phyloP scores from a whole-genome alignment of 106 monocot genomes.

The Apostasia shenzhenica region DNA sequence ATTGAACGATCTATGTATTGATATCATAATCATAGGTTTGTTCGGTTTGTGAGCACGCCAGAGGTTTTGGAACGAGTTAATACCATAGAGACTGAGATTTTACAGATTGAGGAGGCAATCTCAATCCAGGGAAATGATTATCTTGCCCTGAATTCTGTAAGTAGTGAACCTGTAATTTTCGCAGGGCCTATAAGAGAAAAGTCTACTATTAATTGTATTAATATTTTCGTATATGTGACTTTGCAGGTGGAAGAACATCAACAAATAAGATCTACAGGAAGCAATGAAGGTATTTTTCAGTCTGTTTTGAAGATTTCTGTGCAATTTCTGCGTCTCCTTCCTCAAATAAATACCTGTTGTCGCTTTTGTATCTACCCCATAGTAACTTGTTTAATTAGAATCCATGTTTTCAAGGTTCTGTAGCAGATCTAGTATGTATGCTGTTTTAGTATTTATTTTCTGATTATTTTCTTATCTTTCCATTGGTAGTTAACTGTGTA shows the following conservation, averaged over 20 bases:
- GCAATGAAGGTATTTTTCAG: slow-evolving; percentile 15
- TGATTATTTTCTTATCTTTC: no score
- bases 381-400: no score
- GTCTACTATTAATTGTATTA: not conserved
- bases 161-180: not conserved
- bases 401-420: no score
- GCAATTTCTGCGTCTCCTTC: no score
- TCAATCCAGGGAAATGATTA: slow-evolving; percentile 39
- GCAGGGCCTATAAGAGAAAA: not conserved
- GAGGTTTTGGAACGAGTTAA: slow-evolving; percentile 57
- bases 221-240: not conserved
- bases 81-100: slow-evolving; percentile 57
- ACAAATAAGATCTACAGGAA: slow-evolving; percentile 21
- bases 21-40: slow-evolving; percentile 34
- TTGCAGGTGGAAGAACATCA: slow-evolving; percentile 45
- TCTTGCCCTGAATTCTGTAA: slow-evolving; percentile 26
- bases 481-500: no score
- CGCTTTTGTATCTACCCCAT: no score
- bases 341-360: no score
- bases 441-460: no score
- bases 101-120: slow-evolving; percentile 57
- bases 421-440: no score
- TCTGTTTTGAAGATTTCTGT: no score
- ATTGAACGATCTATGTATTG: not conserved
- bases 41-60: slow-evolving; percentile 74